Conservation (phyloP, 768 basidiomycete species). For the Tricholomella constricta region DNA sequence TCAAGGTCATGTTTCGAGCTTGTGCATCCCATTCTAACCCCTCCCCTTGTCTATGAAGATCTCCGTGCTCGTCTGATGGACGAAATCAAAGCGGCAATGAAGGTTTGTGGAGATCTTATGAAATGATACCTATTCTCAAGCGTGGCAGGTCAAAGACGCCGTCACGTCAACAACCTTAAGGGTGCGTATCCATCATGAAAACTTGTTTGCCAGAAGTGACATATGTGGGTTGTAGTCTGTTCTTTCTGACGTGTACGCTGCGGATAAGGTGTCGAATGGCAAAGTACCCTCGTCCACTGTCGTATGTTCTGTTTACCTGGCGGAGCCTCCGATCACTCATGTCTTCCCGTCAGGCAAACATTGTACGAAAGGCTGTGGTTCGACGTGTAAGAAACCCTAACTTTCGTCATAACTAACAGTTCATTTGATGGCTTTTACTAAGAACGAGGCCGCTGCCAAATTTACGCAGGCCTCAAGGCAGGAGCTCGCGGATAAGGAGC, state of each 20-base stretch:
- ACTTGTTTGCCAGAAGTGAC: not conserved
- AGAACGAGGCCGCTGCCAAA: conserved; percentile 63
- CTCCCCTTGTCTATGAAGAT: conserved; percentile 33
- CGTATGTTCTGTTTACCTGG: conserved; percentile 23
- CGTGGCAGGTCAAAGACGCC: conserved; percentile 54
- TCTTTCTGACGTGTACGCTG: conserved; percentile 66
- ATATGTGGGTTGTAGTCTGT: conserved; percentile 47
- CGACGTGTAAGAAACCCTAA: conserved; percentile 52
- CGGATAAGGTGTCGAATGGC: conserved; percentile 56
- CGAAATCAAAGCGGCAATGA: conserved; percentile 69
- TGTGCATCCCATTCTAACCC: not conserved
- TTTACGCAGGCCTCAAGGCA: conserved; percentile 58
- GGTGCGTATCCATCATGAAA: conserved; percentile 35
- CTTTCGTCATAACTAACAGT: not conserved
- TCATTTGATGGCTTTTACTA: not conserved
- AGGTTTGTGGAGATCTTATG: conserved; percentile 40
- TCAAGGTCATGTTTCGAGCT: not conserved
- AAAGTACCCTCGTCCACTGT: conserved; percentile 51
- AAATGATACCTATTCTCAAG: conserved; percentile 3
- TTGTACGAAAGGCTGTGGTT: conserved; percentile 58
- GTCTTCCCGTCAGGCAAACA: conserved; percentile 28
- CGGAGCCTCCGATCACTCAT: not conserved
- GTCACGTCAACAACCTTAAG: conserved; percentile 57
- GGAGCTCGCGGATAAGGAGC: conserved; percentile 68
- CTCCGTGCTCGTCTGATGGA: conserved; percentile 51